These are phyloP conservation scores for Agastache rugosa DNA, from an alignment of 257 asterid species.

Conservation along the genomic window DNA sequence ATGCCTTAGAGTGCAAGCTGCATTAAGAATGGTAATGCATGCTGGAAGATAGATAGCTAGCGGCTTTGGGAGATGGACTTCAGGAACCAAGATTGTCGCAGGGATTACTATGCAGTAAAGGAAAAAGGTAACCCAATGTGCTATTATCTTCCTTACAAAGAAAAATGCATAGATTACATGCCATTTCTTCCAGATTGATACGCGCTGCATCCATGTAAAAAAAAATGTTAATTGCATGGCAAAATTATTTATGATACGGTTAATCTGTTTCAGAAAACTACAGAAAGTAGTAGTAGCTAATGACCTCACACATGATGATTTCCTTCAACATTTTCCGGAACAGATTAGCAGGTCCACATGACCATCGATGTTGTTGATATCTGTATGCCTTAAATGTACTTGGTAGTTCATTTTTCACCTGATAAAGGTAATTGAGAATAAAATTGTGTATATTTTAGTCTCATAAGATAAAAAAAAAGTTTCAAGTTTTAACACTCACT, in stretches of 20 bases:
- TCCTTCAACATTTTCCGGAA: slow-evolving; percentile 77
- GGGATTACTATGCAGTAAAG: slow-evolving; percentile 87
- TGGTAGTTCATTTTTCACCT: slow-evolving; percentile 92
- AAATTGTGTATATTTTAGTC: not conserved
- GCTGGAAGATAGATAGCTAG: slow-evolving; percentile 93
- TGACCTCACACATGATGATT: slow-evolving; percentile 69
- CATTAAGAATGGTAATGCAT: slow-evolving; percentile 76
- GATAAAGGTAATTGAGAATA: slow-evolving; percentile 26
- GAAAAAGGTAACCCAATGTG: slow-evolving; percentile 94
- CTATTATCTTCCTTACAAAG: slow-evolving; percentile 92
- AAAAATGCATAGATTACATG: slow-evolving; percentile 78
- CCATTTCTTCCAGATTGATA: slow-evolving; percentile 71
- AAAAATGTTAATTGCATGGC: slow-evolving; percentile 23
- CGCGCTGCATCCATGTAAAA: slow-evolving; percentile 63
- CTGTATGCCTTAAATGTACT: slow-evolving; percentile 90
- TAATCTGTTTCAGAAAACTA: not conserved
- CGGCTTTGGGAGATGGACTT: slow-evolving; percentile 73
- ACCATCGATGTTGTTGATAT: slow-evolving; percentile 93
- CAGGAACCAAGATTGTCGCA: slow-evolving; percentile 81
- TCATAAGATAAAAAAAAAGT: slow-evolving; percentile 2
- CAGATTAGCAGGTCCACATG: slow-evolving; percentile 92
- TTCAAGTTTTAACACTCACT: slow-evolving; percentile 39
- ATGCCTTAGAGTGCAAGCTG: slow-evolving; percentile 77
- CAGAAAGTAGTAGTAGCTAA: slow-evolving; percentile 19
- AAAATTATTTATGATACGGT: slow-evolving; percentile 2